phyloP scores from a whole-genome alignment of 139 green algal genomes.

The Trebouxia sp. region DNA sequence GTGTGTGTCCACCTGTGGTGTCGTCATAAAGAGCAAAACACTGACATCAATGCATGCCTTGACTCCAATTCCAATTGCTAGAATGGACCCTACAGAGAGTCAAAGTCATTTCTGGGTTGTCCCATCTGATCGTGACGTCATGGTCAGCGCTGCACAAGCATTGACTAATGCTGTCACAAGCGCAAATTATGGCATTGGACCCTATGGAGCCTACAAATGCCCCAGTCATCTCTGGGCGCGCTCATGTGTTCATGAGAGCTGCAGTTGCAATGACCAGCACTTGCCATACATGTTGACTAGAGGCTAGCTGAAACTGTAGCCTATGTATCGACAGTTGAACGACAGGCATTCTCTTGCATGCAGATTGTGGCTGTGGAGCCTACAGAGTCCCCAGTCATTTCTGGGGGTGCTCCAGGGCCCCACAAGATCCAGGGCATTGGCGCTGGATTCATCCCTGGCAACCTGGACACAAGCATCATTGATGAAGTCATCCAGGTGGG shows the following conservation, averaged over 20 bases:
- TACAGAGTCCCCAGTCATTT: conserved; percentile 50
- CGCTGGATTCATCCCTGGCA: conserved; percentile 94
- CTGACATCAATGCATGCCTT: neutral
- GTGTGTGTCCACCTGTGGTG: conserved; percentile 22
- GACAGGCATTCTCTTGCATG: neutral
- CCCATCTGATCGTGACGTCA: neutral
- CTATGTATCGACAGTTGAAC: neutral
- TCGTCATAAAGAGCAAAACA: neutral
- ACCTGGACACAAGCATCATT: conserved; percentile 80
- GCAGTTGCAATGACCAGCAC: neutral
- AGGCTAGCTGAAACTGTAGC: neutral
- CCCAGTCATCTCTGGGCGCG: too few species aligned
- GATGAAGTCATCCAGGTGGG: conserved; percentile 85
- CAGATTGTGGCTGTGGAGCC: conserved; percentile 61
- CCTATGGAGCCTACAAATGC: too few species aligned
- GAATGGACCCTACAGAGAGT: too few species aligned
- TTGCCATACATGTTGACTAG: neutral
- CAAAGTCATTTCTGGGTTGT: neutral
- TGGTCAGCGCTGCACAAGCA: too few species aligned
- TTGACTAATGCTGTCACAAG: too few species aligned
- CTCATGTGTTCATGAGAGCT: conserved; percentile 46
- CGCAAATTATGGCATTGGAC: too few species aligned
- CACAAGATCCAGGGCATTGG: conserved; percentile 95
- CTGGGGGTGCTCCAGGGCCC: conserved; percentile 56
- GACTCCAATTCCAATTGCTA: too few species aligned